These are phyloP conservation scores for Magnusiomyces ingens DNA, from an alignment of 1,139 yeast species.

Conservation along the genomic window DNA sequence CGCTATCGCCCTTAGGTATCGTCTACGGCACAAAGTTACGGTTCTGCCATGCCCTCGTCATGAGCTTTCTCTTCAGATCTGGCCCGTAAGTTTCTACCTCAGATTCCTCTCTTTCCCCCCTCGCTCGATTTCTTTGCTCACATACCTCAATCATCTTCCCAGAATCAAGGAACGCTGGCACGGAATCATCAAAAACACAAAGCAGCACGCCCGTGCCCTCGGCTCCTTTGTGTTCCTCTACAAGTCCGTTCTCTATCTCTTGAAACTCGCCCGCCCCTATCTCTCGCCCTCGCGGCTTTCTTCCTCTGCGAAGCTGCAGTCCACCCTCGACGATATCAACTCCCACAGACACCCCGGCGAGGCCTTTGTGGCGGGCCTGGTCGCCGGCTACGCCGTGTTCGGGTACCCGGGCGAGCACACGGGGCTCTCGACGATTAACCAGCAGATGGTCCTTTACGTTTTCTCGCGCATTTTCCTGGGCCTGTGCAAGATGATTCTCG, in stretches of 20 bases:
- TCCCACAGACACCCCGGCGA: constrained; percentile 26
- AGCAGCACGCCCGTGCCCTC: constrained; percentile 59
- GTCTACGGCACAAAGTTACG: constrained; percentile 71
- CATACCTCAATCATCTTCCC: neutral
- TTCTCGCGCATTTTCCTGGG: constrained; percentile 55
- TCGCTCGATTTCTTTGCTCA: neutral
- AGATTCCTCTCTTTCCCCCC: too few relatives aligned
- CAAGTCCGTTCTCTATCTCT: constrained; percentile 36
- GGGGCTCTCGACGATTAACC: constrained; percentile 32
- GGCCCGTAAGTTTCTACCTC: constrained; percentile 34
- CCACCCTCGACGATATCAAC: constrained; percentile 24
- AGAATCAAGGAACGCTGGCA: constrained; percentile 37
- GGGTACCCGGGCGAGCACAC: constrained; percentile 41
- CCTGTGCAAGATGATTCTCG: constrained; percentile 39
- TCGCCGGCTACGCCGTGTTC: constrained; percentile 61
- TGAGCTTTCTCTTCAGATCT: constrained; percentile 48
- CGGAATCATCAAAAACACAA: constrained; percentile 51
- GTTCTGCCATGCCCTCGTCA: constrained; percentile 67
- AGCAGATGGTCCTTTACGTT: constrained; percentile 57
- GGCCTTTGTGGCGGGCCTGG: constrained; percentile 56
- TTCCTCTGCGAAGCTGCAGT: neutral
- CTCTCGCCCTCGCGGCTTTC: neutral
- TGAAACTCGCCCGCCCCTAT: constrained; percentile 19
- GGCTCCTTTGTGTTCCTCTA: constrained; percentile 63
- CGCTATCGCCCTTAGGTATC: constrained; percentile 41